Percentiles rank a stretch among this genome's conserved stretches.
Conservation (phyloP, 179 eudicot genomes). For the Kewa caespitosa region DNA sequence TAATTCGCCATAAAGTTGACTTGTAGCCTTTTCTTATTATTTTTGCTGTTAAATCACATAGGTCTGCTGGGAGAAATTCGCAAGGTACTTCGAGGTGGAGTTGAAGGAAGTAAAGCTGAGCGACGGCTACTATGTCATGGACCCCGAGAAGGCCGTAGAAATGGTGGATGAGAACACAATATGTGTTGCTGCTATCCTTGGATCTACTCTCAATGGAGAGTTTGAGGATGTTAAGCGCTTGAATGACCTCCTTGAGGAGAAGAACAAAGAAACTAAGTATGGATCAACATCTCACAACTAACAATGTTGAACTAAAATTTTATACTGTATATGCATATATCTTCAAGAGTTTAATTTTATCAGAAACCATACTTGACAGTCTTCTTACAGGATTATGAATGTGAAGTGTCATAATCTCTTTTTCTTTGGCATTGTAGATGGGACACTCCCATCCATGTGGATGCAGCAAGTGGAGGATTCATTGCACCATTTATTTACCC, state of each 20-base stretch:
- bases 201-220: constrained; percentile 82
- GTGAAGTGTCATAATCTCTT: neutral
- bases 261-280: constrained; percentile 73
- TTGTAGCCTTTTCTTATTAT: no score
- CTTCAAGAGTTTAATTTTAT: no score
- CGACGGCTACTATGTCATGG: constrained; percentile 83
- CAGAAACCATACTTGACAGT: no score
- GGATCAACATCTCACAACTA: neutral
- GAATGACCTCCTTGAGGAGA: constrained; percentile 56
- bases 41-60: no score
- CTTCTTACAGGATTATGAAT: no score
- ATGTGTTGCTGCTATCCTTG: constrained; percentile 86
- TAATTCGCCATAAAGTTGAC: no score
- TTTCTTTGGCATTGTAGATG: constrained; percentile 33
- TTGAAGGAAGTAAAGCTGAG: constrained; percentile 73
- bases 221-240: constrained; percentile 75
- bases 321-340: neutral
- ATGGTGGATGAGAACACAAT: constrained; percentile 90
- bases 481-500: constrained; percentile 80
- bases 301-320: no score
- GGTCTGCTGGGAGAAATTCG: constrained; percentile 96
- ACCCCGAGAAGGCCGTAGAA: constrained; percentile 71
- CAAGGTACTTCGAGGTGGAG: constrained; percentile 78
- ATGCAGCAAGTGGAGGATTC: constrained; percentile 90
- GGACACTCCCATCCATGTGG: constrained; percentile 88